Conservation (phyloP, 495 filamentous ascomycete genomes). For the Podospora tetraspora region DNA sequence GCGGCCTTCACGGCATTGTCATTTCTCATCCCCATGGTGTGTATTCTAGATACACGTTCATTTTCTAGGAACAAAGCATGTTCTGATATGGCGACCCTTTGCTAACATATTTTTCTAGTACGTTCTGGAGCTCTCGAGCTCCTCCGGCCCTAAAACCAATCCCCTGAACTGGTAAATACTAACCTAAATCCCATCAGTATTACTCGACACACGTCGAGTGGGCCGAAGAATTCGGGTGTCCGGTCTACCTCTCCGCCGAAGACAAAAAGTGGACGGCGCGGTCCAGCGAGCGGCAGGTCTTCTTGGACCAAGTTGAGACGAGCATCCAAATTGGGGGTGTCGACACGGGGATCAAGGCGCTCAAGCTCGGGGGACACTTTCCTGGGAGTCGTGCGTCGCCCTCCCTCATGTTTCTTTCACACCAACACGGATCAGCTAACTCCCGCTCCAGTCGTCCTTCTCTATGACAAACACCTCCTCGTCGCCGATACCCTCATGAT, state of each 20-base stretch:
- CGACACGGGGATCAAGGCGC: conserved; percentile 50
- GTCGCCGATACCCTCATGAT: conserved; percentile 69
- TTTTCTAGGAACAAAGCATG: no score
- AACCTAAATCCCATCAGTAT: conserved; percentile 33
- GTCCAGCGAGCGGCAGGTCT: conserved; percentile 35
- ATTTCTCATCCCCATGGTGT: conserved; percentile 66
- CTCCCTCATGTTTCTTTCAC: background rate
- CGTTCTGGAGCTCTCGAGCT: no score
- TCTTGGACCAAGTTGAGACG: conserved; percentile 31
- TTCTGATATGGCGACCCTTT: no score
- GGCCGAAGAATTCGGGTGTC: conserved; percentile 58
- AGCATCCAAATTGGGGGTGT: conserved; percentile 35
- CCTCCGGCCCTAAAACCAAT: no score
- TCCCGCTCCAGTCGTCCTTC: conserved; percentile 43
- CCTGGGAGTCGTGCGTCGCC: conserved; percentile 48
- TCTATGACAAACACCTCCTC: conserved; percentile 54
- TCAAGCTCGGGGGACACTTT: conserved; percentile 73
- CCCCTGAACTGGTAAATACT: background rate
- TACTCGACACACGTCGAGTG: conserved; percentile 66
- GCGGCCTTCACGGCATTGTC: conserved; percentile 65
- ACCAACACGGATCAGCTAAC: background rate
- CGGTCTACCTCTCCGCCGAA: conserved; percentile 56
- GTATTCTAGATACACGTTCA: no score
- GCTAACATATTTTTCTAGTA: no score
- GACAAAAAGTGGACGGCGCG: conserved; percentile 55